Base-by-base conservation (phyloP, 352 stramenopile species). In the Pythium brachiatum region DNA sequence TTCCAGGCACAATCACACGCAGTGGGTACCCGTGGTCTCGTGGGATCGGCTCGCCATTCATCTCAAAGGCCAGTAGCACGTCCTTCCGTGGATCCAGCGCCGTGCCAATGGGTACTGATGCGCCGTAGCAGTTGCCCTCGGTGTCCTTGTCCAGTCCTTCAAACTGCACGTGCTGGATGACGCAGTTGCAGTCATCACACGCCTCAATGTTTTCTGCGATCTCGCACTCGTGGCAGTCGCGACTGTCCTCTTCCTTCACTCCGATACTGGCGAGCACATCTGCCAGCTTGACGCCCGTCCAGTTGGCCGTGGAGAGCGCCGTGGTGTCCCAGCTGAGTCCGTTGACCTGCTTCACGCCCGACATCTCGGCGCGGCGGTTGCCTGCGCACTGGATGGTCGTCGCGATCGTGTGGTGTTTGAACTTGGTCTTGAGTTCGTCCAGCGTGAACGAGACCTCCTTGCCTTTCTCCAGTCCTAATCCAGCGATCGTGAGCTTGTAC, bases 1-100 rank as follows among this genome's bases (percentile, higher is more conserved):
- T 94, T 3, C 97, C 97, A 7, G 97, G 97, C 8, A 99, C 94
- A 44, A 99, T 97, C 21, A 97, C 78, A 20, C 97, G 91, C 25
- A 99, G 59, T 13, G 97, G 97, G 70, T 90, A 99, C 8, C 97
- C 97, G 68, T 99, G 97, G 73, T 99, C 97, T 2, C 92, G 81
- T 11, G 92, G 90, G 48, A 97, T 90, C 6, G 81, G 81, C 63
- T 92, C 81, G 8, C 82, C 97, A 70, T 99, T 99, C 97, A 99
- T 99, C 83, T 99, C 95, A 61, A 98, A 99, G 4, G 96, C 96
- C n/a, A 99, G 68, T 53, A 99, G 75, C 8, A 98, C 94, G 62
- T 99, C 98, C 26, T 97, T 97, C 51, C 93, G 88, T 15, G 90
- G 88, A 70, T 96, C 89, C 7, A 98, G 64, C 2, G 96, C 97